These are phyloP conservation scores for Aegilops longissima DNA, from an alignment of 176 grass and related monocot genomes.

Conservation along the genomic window DNA sequence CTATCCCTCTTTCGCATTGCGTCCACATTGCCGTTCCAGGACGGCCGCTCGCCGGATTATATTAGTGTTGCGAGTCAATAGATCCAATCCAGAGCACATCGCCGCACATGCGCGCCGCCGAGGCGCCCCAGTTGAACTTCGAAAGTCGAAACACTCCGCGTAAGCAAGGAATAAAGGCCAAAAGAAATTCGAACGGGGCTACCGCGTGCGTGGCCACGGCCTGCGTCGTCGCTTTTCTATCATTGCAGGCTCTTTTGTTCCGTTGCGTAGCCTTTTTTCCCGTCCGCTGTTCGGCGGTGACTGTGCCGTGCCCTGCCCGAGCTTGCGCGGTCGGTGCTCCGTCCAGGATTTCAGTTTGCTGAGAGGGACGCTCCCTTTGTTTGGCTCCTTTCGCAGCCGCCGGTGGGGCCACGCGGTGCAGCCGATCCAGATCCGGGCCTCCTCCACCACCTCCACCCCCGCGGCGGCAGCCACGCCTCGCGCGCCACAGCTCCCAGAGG, in stretches of 20 bases:
- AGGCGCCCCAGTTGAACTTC: neutral
- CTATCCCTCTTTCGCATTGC: neutral
- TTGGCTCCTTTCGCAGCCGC: conserved; percentile 38
- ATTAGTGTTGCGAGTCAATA: conserved; percentile 27
- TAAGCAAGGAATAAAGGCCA: conserved; percentile 41
- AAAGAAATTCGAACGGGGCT: conserved; percentile 25
- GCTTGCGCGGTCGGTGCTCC: neutral
- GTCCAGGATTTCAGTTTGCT: neutral
- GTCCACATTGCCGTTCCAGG: conserved; percentile 14
- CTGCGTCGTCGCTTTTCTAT: conserved; percentile 35
- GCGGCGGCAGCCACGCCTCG: conserved; percentile 33
- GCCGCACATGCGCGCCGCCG: conserved; percentile 31
- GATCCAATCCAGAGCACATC: conserved; percentile 33
- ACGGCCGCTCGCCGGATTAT: conserved; percentile 19
- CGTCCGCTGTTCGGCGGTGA: neutral
- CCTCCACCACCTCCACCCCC: conserved; percentile 4
- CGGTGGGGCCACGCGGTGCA: conserved; percentile 38
- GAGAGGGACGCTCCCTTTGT: conserved; percentile 3
- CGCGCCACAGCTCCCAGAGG: conserved; percentile 48
- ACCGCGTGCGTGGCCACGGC: neutral
- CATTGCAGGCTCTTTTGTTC: conserved; percentile 38
- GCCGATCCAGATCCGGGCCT: conserved; percentile 47
- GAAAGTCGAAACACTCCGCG: neutral
- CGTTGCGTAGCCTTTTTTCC: neutral
- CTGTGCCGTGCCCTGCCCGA: conserved; percentile 26